These are phyloP conservation scores for Amaranthus cruentus DNA, from an alignment of 148 eudicot genomes.

Conservation along the genomic window DNA sequence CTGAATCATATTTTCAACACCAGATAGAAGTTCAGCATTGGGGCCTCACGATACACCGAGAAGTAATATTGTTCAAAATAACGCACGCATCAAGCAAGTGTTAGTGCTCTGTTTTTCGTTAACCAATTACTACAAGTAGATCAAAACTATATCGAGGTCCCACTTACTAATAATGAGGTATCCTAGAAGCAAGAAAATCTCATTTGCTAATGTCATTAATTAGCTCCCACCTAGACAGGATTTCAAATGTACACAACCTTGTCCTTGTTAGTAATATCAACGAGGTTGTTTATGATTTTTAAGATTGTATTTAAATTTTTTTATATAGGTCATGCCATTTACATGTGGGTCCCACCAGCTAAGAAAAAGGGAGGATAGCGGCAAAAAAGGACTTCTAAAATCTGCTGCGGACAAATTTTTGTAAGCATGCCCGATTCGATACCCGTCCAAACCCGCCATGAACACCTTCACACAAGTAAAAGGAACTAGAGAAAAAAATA, in stretches of 20 bases:
- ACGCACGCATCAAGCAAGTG: neutral
- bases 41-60: neutral
- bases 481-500: slow-evolving; percentile 1
- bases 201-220: too few species aligned
- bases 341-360: too few species aligned
- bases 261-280: neutral
- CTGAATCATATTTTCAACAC: slow-evolving; percentile 31
- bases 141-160: neutral
- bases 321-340: too few species aligned
- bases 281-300: neutral
- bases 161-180: neutral
- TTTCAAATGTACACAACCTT: too few species aligned
- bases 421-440: too few species aligned
- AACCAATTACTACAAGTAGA: neutral
- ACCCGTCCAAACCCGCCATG: neutral
- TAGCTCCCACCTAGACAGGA: too few species aligned
- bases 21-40: neutral
- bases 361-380: neutral
- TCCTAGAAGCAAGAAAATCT: neutral
- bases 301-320: neutral
- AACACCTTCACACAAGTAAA: neutral
- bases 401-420: too few species aligned
- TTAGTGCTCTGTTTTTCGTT: neutral
- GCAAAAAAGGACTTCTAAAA: neutral
- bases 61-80: neutral